Evolutionary conservation across 2,329 filamentous ascomycete species (phyloP), one percentile per base, ranked within the genome.

Genomic region (Harringtonia lauricola): DNA sequence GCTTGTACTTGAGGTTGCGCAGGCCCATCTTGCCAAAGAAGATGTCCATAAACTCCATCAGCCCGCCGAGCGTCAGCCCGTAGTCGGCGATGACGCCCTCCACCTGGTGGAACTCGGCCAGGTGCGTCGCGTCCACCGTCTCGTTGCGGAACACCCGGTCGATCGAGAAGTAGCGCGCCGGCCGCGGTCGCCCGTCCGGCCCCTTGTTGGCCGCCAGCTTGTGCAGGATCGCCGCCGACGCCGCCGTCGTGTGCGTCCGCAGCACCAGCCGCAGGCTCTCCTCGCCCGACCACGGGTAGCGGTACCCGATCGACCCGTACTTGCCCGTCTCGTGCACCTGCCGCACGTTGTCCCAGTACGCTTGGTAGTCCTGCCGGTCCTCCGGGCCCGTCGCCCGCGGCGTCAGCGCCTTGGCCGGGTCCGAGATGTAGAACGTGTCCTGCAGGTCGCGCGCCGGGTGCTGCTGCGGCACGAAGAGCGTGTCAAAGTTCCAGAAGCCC

Each of bases 11-110:
- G 51, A 98, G 75, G 56, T 73, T 68, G 19, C 68, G 70, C 53
- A 98, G 87, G 52, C 92, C 90, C 83, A 96, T 95, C 72, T 95
- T 94, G 50, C 72, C 74, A 65, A 96, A 98, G 79, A 98, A 54
- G 24, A 52, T 51, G 40, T 52, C 48, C 52, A 65, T 54, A 42
- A 54, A 54, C 78, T 75, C 86, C 72, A 95, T 94, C 46, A 96
- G 71, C 38, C 89, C 92, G 53, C 92, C 92, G 17, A 96, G 76
- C 1, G 90, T 94, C 49, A 98, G 72, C 30, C 83, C 84, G 62
- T 94, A 96, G 65, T 98, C 92, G 22, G 92, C 92, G 65, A 98
- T 96, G 41, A 98, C 90, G 64, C 92, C 92, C 66, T 98, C 92
- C 29, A 96, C 86, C 62, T 98, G 92, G 67, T 98, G 92, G 74